Evolutionary conservation across 148 eudicot genomes (phyloP).

Genomic region (Diospyros lotus): DNA sequence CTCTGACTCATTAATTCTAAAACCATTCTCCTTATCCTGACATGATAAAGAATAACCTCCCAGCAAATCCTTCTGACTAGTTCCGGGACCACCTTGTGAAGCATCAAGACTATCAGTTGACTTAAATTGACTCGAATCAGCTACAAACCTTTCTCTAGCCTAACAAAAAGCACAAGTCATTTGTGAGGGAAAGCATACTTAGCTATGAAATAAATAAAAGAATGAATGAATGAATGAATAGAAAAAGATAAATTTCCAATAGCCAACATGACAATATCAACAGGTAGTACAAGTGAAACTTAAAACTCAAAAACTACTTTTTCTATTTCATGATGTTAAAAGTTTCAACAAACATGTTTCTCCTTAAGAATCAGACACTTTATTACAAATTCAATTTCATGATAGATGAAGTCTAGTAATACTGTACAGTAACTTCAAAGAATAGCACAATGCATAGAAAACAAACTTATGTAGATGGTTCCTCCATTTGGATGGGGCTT

Average conservation of each 20-base stretch:
- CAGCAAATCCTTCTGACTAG: constrained; percentile 18
- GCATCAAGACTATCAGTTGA: constrained; percentile 20
- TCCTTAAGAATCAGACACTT: neutral
- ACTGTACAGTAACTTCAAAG: neutral
- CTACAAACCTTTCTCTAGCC: constrained; percentile 29
- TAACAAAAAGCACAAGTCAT: constrained; percentile 16
- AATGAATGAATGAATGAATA: neutral
- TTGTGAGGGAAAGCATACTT: neutral
- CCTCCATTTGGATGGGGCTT: neutral
- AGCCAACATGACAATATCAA: neutral
- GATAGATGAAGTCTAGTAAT: neutral
- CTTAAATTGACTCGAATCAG: constrained; percentile 21
- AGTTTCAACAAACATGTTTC: neutral
- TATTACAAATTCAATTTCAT: neutral
- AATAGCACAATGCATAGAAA: too few relatives aligned
- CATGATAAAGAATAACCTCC: constrained; percentile 10
- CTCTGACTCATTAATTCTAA: constrained; percentile 19
- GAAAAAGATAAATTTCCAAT: neutral
- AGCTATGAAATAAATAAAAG: neutral
- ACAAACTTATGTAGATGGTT: neutral
- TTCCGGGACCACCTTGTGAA: constrained; percentile 13
- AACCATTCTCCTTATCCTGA: constrained; percentile 16
- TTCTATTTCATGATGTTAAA: neutral
- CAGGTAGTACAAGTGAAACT: neutral
- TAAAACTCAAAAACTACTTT: neutral